These are phyloP conservation scores for Achlya hypogyna DNA, from an alignment of 352 stramenopile genomes.

Conservation along the genomic window DNA sequence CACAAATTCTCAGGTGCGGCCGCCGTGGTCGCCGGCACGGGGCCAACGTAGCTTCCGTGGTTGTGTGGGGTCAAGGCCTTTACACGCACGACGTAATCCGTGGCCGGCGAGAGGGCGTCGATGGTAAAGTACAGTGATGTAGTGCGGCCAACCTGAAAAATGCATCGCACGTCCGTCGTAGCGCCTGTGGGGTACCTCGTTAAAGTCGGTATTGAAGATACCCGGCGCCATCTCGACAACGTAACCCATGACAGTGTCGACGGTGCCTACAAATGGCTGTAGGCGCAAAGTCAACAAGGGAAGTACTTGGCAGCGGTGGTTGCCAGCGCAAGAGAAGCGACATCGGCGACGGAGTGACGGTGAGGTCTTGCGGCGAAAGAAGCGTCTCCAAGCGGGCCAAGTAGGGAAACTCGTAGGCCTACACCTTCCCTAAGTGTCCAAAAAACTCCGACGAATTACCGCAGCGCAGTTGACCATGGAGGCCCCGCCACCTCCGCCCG, in stretches of 20 bases:
- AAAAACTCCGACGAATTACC: neutral
- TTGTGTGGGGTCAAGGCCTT: conserved; percentile 37
- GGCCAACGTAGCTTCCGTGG: conserved; percentile 28
- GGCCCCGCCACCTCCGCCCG: conserved; percentile 56
- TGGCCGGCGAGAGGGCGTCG: conserved; percentile 21
- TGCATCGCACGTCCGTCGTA: neutral
- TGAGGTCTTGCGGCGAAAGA: neutral
- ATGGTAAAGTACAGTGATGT: conserved; percentile 23
- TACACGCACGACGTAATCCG: conserved; percentile 49
- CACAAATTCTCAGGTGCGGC: conserved; percentile 34
- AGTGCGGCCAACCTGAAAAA: neutral
- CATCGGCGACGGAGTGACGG: neutral
- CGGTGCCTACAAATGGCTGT: neutral
- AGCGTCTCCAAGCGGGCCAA: neutral
- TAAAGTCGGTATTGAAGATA: conserved; percentile 49
- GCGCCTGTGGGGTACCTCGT: neutral
- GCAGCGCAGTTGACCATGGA: conserved; percentile 20
- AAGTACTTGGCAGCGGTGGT: conserved; percentile 19
- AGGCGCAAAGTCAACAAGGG: neutral
- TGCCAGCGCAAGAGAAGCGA: conserved; percentile 33
- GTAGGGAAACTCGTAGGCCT: neutral
- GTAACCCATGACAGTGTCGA: conserved; percentile 29
- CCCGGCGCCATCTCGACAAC: conserved; percentile 52
- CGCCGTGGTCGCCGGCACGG: conserved; percentile 30
- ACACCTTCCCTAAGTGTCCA: neutral